Evolutionary conservation across 2,329 filamentous ascomycete species (phyloP).

Genomic region (Diaporthe longicolla): DNA sequence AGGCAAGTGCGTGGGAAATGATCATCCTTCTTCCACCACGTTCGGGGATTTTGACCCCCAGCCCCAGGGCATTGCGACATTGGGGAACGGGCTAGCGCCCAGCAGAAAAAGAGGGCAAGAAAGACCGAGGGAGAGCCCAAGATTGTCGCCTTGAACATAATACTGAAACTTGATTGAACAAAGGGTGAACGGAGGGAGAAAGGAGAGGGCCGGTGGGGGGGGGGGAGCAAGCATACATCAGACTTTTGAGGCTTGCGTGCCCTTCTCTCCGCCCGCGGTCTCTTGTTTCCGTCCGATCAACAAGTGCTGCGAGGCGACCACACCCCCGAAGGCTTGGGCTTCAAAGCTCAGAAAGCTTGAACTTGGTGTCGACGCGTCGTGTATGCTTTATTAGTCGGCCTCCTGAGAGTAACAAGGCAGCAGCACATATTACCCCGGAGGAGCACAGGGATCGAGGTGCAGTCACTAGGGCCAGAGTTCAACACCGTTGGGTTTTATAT

Average conservation of each 20-base stretch:
- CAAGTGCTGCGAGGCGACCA: not conserved
- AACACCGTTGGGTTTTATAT: slow-evolving; percentile 15
- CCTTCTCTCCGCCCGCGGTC: not conserved
- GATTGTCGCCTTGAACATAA: not conserved
- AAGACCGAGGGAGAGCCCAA: slow-evolving; percentile 13
- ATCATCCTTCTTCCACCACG: slow-evolving; percentile 1
- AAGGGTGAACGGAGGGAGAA: not conserved
- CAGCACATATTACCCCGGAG: not conserved
- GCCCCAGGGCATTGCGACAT: slow-evolving; percentile 6
- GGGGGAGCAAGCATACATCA: not conserved
- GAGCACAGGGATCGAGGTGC: not conserved
- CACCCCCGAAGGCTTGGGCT: slow-evolving; percentile 12
- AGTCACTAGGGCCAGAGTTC: not conserved
- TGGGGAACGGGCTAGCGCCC: not conserved
- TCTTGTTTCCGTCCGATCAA: slow-evolving; percentile 27
- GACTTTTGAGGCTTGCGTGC: slow-evolving; percentile 3
- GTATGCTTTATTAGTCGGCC: not conserved
- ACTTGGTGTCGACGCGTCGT: not conserved
- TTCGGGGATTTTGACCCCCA: slow-evolving; percentile 22
- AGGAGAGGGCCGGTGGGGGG: not conserved
- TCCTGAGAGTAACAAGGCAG: not conserved
- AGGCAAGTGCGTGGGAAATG: no score
- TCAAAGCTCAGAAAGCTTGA: slow-evolving; percentile 27
- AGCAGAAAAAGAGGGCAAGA: not conserved
- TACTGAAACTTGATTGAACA: not conserved